Conservation (phyloP, 805 yeast species). For the Sporopachydermia quercuum region DNA sequence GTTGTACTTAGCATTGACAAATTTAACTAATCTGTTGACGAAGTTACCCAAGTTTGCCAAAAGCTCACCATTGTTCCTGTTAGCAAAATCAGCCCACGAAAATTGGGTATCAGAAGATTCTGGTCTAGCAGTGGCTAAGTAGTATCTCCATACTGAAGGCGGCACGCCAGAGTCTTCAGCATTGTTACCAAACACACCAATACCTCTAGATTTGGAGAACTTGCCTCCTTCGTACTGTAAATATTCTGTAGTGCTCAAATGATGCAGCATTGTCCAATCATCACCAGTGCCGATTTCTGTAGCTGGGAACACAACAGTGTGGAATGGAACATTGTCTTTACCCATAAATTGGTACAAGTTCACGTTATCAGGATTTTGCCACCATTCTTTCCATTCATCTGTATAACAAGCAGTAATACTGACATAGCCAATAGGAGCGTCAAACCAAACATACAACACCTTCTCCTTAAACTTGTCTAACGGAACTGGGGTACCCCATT, state of each 20-base stretch:
- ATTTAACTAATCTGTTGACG: constrained; percentile 86
- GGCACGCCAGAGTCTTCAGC: constrained; percentile 88
- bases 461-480: constrained; percentile 71
- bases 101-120: constrained; percentile 93
- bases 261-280: constrained; percentile 81
- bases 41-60: constrained; percentile 94
- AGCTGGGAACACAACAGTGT: constrained; percentile 95
- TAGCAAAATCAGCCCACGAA: constrained; percentile 93
- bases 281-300: constrained; percentile 80
- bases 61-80: constrained; percentile 85
- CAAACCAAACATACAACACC: constrained; percentile 96
- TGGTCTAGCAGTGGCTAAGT: constrained; percentile 83
- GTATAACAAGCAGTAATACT: constrained; percentile 93
- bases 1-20: constrained; percentile 77
- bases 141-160: constrained; percentile 96
- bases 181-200: constrained; percentile 96
- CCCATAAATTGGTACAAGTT: constrained; percentile 96
- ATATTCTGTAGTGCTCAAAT: constrained; percentile 88
- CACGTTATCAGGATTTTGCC: constrained; percentile 87
- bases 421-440: constrained; percentile 93
- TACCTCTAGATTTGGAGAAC: constrained; percentile 93
- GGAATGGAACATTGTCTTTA: constrained; percentile 98
- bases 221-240: constrained; percentile 96
- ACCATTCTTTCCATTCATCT: constrained; percentile 75
- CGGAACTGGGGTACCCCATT: constrained; percentile 99